Conservation (phyloP, 768 basidiomycete genomes). For the Scleroderma bovista region DNA sequence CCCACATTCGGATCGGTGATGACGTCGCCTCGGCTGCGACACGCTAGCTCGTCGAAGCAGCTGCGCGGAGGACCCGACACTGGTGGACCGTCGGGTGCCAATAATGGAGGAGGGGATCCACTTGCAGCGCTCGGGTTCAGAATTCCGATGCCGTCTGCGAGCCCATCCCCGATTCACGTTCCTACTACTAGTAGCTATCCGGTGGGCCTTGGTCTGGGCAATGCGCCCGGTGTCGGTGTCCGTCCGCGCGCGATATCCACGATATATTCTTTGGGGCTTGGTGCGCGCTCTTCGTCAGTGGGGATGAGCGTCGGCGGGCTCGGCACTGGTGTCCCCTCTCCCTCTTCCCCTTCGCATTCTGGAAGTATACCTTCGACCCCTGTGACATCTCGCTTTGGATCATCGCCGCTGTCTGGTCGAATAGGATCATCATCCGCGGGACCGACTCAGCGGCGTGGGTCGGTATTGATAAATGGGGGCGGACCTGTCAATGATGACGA, state of each 20-base stretch:
- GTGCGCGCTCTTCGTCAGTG: constrained; percentile 37
- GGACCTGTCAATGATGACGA: background rate
- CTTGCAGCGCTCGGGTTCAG: constrained; percentile 45
- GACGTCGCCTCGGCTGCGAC: constrained; percentile 57
- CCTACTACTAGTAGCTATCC: constrained; percentile 5
- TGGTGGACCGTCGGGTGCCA: no score
- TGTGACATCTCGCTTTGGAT: background rate
- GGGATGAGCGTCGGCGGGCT: constrained; percentile 20
- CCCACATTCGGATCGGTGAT: constrained; percentile 72
- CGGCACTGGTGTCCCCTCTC: constrained; percentile 1
- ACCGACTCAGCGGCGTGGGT: background rate
- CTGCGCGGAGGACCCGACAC: constrained; percentile 9
- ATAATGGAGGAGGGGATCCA: constrained; percentile 29
- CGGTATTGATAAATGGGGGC: background rate
- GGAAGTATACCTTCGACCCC: background rate
- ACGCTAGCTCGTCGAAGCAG: constrained; percentile 37
- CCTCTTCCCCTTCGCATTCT: constrained; percentile 1
- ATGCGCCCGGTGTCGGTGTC: constrained; percentile 15
- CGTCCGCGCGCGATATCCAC: constrained; percentile 49
- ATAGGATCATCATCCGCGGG: background rate
- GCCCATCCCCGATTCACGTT: background rate
- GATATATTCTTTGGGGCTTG: constrained; percentile 61
- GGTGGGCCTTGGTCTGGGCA: constrained; percentile 14
- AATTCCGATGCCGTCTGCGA: constrained; percentile 49
- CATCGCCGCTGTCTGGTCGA: background rate